phyloP scores from a whole-genome alignment of 2,329 filamentous ascomycete genomes.

The Phoma sp. region DNA sequence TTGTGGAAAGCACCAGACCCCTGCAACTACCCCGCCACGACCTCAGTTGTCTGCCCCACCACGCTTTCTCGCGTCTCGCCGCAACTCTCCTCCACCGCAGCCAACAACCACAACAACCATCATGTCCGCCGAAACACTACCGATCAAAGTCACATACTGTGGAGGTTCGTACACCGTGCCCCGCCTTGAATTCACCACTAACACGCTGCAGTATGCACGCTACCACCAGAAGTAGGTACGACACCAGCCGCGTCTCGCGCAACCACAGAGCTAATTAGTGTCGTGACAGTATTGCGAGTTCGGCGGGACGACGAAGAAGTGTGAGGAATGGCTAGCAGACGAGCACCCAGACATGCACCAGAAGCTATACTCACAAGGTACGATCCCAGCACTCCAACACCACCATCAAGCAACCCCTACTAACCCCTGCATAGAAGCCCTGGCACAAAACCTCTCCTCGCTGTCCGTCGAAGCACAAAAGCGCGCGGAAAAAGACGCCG shows the following conservation, averaged over 20 bases:
- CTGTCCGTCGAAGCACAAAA: slow-evolving; percentile 92
- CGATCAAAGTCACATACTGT: slow-evolving; percentile 67
- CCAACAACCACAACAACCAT: not conserved
- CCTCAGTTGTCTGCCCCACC: slow-evolving; percentile 18
- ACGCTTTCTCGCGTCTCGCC: slow-evolving; percentile 22
- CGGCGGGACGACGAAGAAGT: slow-evolving; percentile 94
- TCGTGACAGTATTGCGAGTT: slow-evolving; percentile 90
- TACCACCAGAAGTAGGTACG: slow-evolving; percentile 71
- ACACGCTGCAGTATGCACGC: slow-evolving; percentile 62
- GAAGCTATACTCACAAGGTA: slow-evolving; percentile 85
- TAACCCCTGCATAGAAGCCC: slow-evolving; percentile 55
- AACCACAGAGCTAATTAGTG: slow-evolving; percentile 16
- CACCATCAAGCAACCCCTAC: no score
- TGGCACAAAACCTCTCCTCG: slow-evolving; percentile 82
- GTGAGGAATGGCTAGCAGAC: slow-evolving; percentile 90
- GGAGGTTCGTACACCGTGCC: slow-evolving; percentile 57
- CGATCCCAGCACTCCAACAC: no score
- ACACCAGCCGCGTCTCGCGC: slow-evolving; percentile 17
- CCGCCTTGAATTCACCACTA: slow-evolving; percentile 18
- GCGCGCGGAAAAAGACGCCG: slow-evolving; percentile 91
- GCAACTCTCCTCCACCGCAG: slow-evolving; percentile 7
- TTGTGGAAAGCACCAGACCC: slow-evolving; percentile 1
- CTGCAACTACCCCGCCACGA: slow-evolving; percentile 20
- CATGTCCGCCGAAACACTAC: slow-evolving; percentile 47
- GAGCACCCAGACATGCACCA: slow-evolving; percentile 76